Evolutionary conservation across 495 filamentous ascomycete genomes (phyloP), one percentile per base, ranked within the genome.

Genomic region (Penicillium daleae): DNA sequence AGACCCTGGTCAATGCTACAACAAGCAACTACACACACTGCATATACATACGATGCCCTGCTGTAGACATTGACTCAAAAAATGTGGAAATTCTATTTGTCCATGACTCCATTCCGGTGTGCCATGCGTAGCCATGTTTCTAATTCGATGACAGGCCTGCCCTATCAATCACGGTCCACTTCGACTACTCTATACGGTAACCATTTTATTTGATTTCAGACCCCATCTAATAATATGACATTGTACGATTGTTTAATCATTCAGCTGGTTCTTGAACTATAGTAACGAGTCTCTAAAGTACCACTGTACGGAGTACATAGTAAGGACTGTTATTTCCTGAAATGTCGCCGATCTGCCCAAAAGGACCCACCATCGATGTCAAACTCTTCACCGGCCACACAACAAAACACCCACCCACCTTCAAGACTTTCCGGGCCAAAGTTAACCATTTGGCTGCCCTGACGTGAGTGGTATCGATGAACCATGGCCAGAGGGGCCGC

Each of bases 311-410:
- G n/a, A n/a, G n/a, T n/a, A n/a, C 49, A 29, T 39, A 39, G 35
- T 39, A 17, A 39, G 13, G 33, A 8, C 33, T 35, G 33, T 35
- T 13, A 39, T 39, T 17, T 39, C 35, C 35, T 15, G 17, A 39
- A 39, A 15, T 4, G 54, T 27, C 53, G 55, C 35, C 60, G 60
- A 54, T 56, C 57, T 46, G 35, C 65, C 57, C 50, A 57, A 29
- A 37, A 42, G 21, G 44, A 27, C 37, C 54, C 59, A 55, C 59
- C 51, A 8, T 8, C 56, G 19, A 53, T 63, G 67, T 67, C 61
- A 69, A 56, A 59, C 29, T 59, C 42, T 37, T 69, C 66, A 69
- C 66, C 66, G 64, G 64, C 37, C 53, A 61, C 22, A 50, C 56
- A 49, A 51, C 57, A 58, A n/a, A 27, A 56, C 31, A 32, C 15